A percentile compares a stretch with the other conserved stretches of the same genome.
Conservation (phyloP, 345 rosid genomes). For the Pistacia vera region DNA sequence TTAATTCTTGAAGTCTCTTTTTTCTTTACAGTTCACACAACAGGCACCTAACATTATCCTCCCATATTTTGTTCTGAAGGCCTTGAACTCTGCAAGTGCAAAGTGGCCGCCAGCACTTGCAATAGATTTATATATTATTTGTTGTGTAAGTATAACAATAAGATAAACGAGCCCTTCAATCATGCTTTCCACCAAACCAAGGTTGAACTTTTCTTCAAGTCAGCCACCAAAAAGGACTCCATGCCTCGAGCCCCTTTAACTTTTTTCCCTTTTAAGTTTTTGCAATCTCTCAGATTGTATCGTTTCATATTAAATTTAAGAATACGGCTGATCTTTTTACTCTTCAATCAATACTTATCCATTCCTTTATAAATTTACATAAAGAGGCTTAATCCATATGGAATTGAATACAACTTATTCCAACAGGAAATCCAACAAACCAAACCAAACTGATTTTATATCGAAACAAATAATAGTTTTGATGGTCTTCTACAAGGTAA, state of each 20-base stretch:
- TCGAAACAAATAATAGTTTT: too few relatives aligned
- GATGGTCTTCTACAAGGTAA: too few relatives aligned
- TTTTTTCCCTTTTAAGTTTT: background rate
- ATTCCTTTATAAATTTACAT: background rate
- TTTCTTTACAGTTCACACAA: background rate
- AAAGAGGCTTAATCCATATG: background rate
- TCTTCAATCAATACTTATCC: background rate
- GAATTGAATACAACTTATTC: too few relatives aligned
- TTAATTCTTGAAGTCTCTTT: too few relatives aligned
- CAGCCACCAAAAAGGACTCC: constrained; percentile 18
- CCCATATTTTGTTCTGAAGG: background rate
- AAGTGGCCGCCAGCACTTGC: background rate
- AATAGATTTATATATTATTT: background rate
- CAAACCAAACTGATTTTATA: too few relatives aligned
- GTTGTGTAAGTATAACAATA: background rate
- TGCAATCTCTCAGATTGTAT: background rate
- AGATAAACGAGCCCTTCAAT: background rate
- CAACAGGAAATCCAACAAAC: too few relatives aligned
- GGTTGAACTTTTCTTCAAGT: background rate
- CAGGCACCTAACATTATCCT: background rate
- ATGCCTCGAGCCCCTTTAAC: constrained; percentile 3
- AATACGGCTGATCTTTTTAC: background rate
- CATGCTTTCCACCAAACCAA: constrained; percentile 16
- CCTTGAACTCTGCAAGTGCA: background rate
- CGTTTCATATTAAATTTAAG: background rate